Percentiles rank a stretch among this genome's conserved stretches.
Conservation (phyloP, 2,329 filamentous ascomycete genomes). For the Hysterium pulicare region DNA sequence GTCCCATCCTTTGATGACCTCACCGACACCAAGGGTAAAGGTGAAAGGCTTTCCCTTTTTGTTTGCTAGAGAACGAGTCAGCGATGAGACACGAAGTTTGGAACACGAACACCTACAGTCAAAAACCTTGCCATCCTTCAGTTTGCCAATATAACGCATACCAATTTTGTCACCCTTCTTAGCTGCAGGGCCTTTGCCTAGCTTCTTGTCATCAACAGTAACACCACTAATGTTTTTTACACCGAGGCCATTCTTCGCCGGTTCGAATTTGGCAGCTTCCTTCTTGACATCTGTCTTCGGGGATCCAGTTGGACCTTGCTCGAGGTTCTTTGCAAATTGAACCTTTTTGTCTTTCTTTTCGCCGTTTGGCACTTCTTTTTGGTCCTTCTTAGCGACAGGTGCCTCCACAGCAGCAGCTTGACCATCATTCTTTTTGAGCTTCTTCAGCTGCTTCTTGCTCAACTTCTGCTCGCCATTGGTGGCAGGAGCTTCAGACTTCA, state of each 20-base stretch:
- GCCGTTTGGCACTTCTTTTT: constrained; percentile 47
- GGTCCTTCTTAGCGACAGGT: constrained; percentile 56
- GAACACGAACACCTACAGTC: constrained; percentile 66
- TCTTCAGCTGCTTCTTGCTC: constrained; percentile 97
- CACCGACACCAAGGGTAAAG: constrained; percentile 90
- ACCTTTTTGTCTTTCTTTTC: constrained; percentile 82
- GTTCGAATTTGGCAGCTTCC: constrained; percentile 32
- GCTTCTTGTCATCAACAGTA: constrained; percentile 91
- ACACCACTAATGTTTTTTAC: constrained; percentile 84
- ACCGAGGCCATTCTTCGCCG: constrained; percentile 57
- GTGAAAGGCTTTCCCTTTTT: constrained; percentile 98
- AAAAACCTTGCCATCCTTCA: constrained; percentile 87
- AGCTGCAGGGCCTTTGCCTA: constrained; percentile 75
- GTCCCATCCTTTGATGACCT: constrained; percentile 99
- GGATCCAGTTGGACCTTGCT: constrained; percentile 79
- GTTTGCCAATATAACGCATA: constrained; percentile 98
- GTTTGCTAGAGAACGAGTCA: constrained; percentile 64
- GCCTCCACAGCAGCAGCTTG: constrained; percentile 62
- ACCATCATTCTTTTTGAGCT: constrained; percentile 97
- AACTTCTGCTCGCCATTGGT: constrained; percentile 67
- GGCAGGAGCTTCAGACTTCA: constrained; percentile 49
- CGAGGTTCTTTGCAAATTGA: constrained; percentile 97
- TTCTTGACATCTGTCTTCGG: constrained; percentile 44
- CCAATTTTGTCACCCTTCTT: constrained; percentile 89
- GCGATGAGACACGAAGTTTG: constrained; percentile 5